These are phyloP conservation scores for Phragmites australis DNA, from an alignment of 176 grass and related monocot genomes.

Conservation along the genomic window DNA sequence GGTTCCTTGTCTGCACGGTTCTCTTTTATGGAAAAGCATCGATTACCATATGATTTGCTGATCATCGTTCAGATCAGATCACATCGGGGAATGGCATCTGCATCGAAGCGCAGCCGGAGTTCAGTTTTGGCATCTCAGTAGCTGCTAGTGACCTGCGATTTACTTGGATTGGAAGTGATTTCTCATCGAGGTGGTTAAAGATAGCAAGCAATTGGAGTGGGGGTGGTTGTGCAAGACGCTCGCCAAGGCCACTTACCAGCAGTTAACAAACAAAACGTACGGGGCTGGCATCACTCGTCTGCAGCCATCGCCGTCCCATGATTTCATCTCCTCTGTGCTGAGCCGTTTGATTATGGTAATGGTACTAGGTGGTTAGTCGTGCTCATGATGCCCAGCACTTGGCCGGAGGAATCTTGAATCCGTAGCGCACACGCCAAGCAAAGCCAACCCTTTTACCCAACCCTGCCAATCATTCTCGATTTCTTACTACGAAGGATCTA, in stretches of 20 bases:
- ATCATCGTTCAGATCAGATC: not conserved
- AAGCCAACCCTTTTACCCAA: not conserved
- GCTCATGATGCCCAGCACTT: slow-evolving; percentile 19
- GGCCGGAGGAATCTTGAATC: slow-evolving; percentile 21
- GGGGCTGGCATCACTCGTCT: no score
- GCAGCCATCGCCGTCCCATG: no score
- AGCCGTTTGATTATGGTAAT: not conserved
- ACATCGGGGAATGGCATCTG: no score
- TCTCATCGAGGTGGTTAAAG: not conserved
- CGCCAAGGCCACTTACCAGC: no score
- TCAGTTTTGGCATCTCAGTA: no score
- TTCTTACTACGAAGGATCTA: no score
- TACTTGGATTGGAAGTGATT: slow-evolving; percentile 12
- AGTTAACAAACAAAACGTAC: no score
- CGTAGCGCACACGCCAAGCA: slow-evolving; percentile 49
- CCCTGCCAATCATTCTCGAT: not conserved
- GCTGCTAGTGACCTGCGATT: not conserved
- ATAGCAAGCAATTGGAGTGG: no score
- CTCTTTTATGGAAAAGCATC: not conserved
- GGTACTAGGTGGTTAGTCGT: not conserved
- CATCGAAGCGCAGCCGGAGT: not conserved
- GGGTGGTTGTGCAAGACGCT: no score
- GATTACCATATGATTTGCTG: not conserved
- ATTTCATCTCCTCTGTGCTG: not conserved
- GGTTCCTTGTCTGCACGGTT: no score